Percentiles rank a stretch among this genome's conserved stretches.
Evolutionary conservation across 345 rosid species (phyloP).

Genomic region (Adansonia digitata): DNA sequence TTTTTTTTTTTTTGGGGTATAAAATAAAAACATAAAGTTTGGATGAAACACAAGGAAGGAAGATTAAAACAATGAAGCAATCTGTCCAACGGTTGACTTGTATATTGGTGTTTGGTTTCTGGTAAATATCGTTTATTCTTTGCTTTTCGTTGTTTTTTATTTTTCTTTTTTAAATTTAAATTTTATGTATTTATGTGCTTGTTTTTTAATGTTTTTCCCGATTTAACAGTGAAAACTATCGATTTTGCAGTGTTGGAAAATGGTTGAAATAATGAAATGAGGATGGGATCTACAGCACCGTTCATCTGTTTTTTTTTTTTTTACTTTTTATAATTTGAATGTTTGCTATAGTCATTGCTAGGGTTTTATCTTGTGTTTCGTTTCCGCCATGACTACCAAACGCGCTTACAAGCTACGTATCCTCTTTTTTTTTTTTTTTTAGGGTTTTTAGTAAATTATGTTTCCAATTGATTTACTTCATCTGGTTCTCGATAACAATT

Average conservation of each 20-base stretch:
- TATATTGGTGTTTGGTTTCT: slow-evolving; percentile 1
- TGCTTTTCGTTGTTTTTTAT: not conserved
- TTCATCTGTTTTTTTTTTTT: slow-evolving; percentile 22
- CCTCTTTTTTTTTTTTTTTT: slow-evolving; percentile 32
- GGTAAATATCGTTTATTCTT: slow-evolving; percentile 9
- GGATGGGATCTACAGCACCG: slow-evolving; percentile 27
- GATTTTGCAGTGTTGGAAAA: slow-evolving; percentile 8
- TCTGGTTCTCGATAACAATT: slow-evolving; percentile 17
- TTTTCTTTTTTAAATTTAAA: no score
- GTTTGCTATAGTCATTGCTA: slow-evolving; percentile 26
- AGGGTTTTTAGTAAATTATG: slow-evolving; percentile 15
- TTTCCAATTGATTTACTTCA: slow-evolving; percentile 16
- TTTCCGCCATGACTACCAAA: slow-evolving; percentile 75
- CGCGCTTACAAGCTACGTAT: slow-evolving; percentile 99
- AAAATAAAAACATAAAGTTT: not conserved
- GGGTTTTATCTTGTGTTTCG: slow-evolving; percentile 36
- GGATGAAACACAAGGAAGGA: not conserved
- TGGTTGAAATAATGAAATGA: not conserved
- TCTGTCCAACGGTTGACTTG: not conserved
- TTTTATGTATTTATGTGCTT: not conserved
- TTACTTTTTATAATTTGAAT: slow-evolving; percentile 19
- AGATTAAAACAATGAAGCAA: not conserved
- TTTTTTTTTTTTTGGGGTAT: not conserved
- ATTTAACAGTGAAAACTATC: slow-evolving; percentile 7
- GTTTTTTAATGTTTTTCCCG: not conserved